A percentile compares a stretch with the other conserved stretches of the same genome.
Evolutionary conservation across 306 rosid genomes (phyloP).

Genomic region (Luffa aegyptiaca): DNA sequence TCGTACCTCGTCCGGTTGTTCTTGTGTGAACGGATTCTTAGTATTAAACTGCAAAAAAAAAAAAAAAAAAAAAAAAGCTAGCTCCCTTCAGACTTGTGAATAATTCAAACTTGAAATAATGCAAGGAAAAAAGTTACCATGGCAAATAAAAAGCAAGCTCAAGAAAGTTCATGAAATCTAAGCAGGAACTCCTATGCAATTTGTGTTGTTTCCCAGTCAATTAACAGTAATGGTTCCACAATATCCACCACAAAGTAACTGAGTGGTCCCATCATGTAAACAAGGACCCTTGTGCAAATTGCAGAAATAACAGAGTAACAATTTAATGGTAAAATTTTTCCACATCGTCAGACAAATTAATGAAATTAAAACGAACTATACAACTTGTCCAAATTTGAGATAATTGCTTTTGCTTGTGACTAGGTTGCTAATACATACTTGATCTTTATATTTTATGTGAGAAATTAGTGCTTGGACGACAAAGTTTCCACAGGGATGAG

Average conservation of each 20-base stretch:
- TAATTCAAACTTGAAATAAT: not conserved
- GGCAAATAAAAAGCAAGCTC: not conserved
- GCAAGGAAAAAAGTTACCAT: not conserved
- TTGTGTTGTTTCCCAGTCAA: not conserved
- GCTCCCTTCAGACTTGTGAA: not conserved
- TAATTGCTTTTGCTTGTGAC: too few species aligned
- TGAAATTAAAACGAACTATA: not conserved
- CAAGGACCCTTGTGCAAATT: not conserved
- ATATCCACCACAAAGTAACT: not conserved
- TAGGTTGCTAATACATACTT: too few species aligned
- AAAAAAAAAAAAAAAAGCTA: slow-evolving; percentile 8
- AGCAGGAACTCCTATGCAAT: not conserved
- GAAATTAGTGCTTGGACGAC: slow-evolving; percentile 87
- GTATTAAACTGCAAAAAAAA: too few species aligned
- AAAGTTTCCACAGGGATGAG: slow-evolving; percentile 78
- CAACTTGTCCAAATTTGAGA: not conserved
- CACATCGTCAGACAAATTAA: not conserved
- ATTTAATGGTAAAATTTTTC: not conserved
- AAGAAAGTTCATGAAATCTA: not conserved
- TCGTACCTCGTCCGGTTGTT: too few species aligned
- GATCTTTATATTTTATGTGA: slow-evolving; percentile 35
- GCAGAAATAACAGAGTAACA: not conserved
- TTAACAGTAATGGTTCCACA: not conserved
- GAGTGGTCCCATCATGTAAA: not conserved
- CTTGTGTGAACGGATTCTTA: too few species aligned